Percentiles rank a stretch among this genome's conserved stretches.
These are phyloP conservation scores for Apiotrichum brassicae DNA, from an alignment of 1,284 basidiomycete genomes.

Conservation along the genomic window DNA sequence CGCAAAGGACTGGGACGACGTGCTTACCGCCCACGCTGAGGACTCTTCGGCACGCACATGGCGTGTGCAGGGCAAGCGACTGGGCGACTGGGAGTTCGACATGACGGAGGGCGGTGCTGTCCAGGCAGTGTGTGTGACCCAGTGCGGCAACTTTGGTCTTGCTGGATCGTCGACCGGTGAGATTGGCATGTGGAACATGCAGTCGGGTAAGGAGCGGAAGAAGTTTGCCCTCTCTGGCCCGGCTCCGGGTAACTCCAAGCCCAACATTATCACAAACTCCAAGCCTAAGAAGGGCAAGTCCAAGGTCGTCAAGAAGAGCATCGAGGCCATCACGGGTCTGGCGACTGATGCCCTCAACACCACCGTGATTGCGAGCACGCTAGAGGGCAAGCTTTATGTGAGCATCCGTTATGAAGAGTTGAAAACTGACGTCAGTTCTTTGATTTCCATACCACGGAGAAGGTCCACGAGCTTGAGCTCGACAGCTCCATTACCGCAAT, in stretches of 20 bases:
- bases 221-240: slow-evolving; percentile 57
- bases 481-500: slow-evolving; percentile 66
- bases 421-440: slow-evolving; percentile 63
- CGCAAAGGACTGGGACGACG: slow-evolving; percentile 95
- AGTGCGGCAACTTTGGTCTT: slow-evolving; percentile 94
- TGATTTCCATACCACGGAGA: slow-evolving; percentile 78
- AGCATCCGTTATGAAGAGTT: slow-evolving; percentile 34
- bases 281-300: slow-evolving; percentile 28
- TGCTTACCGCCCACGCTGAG: slow-evolving; percentile 80
- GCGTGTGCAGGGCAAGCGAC: slow-evolving; percentile 72
- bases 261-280: slow-evolving; percentile 37
- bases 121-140: slow-evolving; percentile 80
- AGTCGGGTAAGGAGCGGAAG: slow-evolving; percentile 82
- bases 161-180: slow-evolving; percentile 71
- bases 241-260: slow-evolving; percentile 55
- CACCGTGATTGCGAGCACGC: slow-evolving; percentile 70
- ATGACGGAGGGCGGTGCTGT: slow-evolving; percentile 40
- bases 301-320: slow-evolving; percentile 50
- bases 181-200: slow-evolving; percentile 90
- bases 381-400: slow-evolving; percentile 83
- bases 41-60: slow-evolving; percentile 76
- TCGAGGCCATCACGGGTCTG: slow-evolving; percentile 68
- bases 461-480: slow-evolving; percentile 62
- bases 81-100: slow-evolving; percentile 61
- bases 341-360: slow-evolving; percentile 81